Evolutionary conservation across 75 land plant species (phyloP).

Genomic region (Sequoia sempervirens): DNA sequence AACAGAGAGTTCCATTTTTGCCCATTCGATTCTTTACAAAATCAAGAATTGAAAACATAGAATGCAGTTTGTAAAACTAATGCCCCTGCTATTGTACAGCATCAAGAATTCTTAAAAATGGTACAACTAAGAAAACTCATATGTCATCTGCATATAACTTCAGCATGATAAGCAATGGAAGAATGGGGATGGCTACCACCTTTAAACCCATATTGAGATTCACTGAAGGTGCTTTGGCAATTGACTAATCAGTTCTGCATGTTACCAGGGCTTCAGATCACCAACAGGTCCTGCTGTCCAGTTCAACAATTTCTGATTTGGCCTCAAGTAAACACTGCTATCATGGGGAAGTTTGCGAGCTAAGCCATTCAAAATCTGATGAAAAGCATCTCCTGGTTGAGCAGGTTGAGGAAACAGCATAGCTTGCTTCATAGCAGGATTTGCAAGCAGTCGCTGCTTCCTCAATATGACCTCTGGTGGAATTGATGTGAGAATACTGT

Average conservation of each 20-base stretch:
- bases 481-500: slow-evolving; percentile 72
- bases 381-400: slow-evolving; percentile 84
- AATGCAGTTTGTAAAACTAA: slow-evolving; percentile 2
- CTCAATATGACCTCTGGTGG: slow-evolving; percentile 64
- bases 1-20: not conserved
- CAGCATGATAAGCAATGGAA: not conserved
- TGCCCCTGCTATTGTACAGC: slow-evolving; percentile 3
- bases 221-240: not conserved
- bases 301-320: slow-evolving; percentile 55
- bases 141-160: not conserved
- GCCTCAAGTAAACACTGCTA: slow-evolving; percentile 37
- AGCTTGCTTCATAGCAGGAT: slow-evolving; percentile 87
- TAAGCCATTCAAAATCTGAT: slow-evolving; percentile 82
- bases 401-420: slow-evolving; percentile 89
- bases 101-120: slow-evolving; percentile 10
- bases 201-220: not conserved
- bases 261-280: slow-evolving; percentile 78
- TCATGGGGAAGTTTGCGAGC: slow-evolving; percentile 87
- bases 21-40: not conserved
- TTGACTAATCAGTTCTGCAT: not conserved
- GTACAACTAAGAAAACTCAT: not conserved
- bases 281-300: slow-evolving; percentile 81
- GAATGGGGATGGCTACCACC: not conserved
- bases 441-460: slow-evolving; percentile 78
- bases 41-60: not conserved